Evolutionary conservation across 768 basidiomycete species (phyloP).

Genomic region (Leccinum uliginosum): DNA sequence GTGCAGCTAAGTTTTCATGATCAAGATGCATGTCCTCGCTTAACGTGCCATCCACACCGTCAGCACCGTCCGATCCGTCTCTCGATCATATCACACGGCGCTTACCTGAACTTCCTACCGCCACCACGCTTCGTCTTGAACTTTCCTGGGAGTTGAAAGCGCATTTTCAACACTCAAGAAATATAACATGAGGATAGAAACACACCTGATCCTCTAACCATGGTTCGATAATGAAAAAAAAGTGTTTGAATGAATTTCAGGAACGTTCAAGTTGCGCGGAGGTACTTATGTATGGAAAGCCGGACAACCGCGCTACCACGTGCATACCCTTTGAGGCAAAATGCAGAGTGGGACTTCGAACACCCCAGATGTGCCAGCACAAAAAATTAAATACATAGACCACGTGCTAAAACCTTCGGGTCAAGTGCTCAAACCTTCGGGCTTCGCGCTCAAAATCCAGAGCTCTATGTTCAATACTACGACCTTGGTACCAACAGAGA

Average conservation of each 20-base stretch:
- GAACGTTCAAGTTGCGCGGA: not conserved
- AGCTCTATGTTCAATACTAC: too few species aligned
- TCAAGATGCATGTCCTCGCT: constrained; percentile 63
- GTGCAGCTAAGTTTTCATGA: constrained; percentile 50
- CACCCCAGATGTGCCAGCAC: too few species aligned
- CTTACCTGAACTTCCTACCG: constrained; percentile 77
- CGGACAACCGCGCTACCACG: too few species aligned
- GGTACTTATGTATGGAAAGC: not conserved
- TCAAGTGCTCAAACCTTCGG: too few species aligned
- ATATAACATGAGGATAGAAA: not conserved
- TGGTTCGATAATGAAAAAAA: constrained; percentile 9
- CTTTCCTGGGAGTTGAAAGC: constrained; percentile 47
- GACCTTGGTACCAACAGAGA: too few species aligned
- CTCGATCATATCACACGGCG: constrained; percentile 1
- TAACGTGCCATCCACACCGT: not conserved
- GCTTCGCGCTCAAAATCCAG: too few species aligned
- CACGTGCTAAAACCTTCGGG: too few species aligned
- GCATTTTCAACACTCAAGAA: not conserved
- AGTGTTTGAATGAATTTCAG: not conserved
- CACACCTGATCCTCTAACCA: constrained; percentile 33
- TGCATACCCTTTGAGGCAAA: too few species aligned
- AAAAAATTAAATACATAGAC: too few species aligned
- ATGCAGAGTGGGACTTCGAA: too few species aligned
- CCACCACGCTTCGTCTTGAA: constrained; percentile 87
- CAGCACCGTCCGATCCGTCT: constrained; percentile 10